Conservation (phyloP, 208 protist species). For the Acanthamoeba lenticulata region DNA sequence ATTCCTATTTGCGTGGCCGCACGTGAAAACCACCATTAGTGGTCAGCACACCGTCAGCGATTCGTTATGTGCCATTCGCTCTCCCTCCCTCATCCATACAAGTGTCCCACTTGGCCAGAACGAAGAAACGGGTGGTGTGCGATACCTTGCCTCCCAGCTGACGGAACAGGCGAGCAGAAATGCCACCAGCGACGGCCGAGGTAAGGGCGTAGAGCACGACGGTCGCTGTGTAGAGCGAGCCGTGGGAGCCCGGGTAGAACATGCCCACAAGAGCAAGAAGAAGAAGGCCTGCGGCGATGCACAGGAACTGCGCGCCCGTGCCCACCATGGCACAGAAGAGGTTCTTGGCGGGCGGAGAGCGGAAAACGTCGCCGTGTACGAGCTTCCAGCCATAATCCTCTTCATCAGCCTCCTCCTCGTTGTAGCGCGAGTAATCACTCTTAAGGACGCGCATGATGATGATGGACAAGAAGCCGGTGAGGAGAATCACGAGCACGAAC, state of each 20-base stretch:
- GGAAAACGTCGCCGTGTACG: constrained; percentile 95
- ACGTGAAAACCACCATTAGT: no score
- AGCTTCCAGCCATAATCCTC: constrained; percentile 97
- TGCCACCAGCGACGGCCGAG: constrained; percentile 4
- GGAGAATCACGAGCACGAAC: constrained; percentile 91
- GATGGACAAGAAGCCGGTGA: constrained; percentile 91
- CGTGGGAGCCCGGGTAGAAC: constrained; percentile 88
- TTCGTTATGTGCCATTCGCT: no score
- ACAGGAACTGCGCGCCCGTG: constrained; percentile 79
- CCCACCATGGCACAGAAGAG: constrained; percentile 87
- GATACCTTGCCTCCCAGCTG: background rate
- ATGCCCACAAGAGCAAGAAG: constrained; percentile 75
- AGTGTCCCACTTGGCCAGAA: no score
- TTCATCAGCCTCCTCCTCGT: constrained; percentile 85
- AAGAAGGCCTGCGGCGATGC: constrained; percentile 72
- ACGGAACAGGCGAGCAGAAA: constrained; percentile 30
- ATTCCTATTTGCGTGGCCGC: no score
- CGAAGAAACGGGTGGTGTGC: background rate
- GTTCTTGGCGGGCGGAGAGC: constrained; percentile 83
- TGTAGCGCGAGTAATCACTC: constrained; percentile 89
- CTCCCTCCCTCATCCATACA: no score
- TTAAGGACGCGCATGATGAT: constrained; percentile 93
- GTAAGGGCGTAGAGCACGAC: constrained; percentile 91
- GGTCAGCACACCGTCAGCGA: no score
- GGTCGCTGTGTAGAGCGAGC: constrained; percentile 85